Conservation (phyloP, 78 protist species). For the Planoprotostelium fungivorum region DNA sequence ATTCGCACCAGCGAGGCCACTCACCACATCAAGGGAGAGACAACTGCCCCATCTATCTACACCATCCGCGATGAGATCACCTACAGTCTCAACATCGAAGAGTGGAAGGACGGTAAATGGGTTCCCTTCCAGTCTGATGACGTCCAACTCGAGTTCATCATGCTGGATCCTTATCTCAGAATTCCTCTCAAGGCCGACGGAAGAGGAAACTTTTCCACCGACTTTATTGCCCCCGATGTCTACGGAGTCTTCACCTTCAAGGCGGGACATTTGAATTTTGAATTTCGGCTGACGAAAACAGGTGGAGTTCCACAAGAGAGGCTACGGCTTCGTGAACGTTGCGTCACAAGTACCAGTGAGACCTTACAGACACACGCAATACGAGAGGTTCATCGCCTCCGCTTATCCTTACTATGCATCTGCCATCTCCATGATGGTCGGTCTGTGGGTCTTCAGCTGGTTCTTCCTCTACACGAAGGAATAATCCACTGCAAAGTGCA, state of each 20-base stretch:
- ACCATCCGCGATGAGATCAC: slow-evolving; percentile 28
- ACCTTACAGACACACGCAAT: slow-evolving; percentile 83
- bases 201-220: slow-evolving; percentile 23
- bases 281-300: not conserved
- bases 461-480: slow-evolving; percentile 42
- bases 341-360: slow-evolving; percentile 62
- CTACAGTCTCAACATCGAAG: slow-evolving; percentile 51
- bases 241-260: slow-evolving; percentile 81
- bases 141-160: slow-evolving; percentile 66
- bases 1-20: not conserved
- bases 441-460: slow-evolving; percentile 53
- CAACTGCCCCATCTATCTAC: slow-evolving; percentile 7
- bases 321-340: slow-evolving; percentile 28
- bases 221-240: slow-evolving; percentile 75
- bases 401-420: slow-evolving; percentile 89
- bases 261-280: slow-evolving; percentile 6
- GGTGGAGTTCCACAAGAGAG: slow-evolving; percentile 49
- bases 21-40: slow-evolving; percentile 1
- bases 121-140: slow-evolving; percentile 53
- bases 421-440: slow-evolving; percentile 75
- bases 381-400: slow-evolving; percentile 77
- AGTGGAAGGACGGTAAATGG: slow-evolving; percentile 63
- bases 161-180: slow-evolving; percentile 82
- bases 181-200: slow-evolving; percentile 28
- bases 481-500: no score